Conservation (phyloP, 2,329 filamentous ascomycete species). For the Dothistroma pini region DNA sequence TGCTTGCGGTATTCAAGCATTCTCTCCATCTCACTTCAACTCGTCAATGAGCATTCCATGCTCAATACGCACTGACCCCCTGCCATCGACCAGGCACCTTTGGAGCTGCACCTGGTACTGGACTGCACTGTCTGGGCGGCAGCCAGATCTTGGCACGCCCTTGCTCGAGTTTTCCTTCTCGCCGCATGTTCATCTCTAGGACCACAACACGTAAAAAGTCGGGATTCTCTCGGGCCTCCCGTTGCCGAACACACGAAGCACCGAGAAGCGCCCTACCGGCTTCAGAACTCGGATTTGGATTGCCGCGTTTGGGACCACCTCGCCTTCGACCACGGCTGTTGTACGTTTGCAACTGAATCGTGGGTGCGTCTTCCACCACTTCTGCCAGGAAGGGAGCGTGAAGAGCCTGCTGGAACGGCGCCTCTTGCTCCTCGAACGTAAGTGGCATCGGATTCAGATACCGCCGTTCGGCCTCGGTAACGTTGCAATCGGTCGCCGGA, state of each 20-base stretch:
- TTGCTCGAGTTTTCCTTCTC: conserved; percentile 58
- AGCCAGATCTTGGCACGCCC: conserved; percentile 59
- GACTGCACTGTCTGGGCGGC: conserved; percentile 49
- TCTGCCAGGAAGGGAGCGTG: conserved; percentile 34
- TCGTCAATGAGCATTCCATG: not conserved
- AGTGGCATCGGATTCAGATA: conserved; percentile 57
- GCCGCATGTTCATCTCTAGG: conserved; percentile 65
- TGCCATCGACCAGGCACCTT: conserved; percentile 30
- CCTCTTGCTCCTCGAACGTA: conserved; percentile 38
- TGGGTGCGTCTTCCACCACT: conserved; percentile 44
- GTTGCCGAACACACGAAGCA: conserved; percentile 46
- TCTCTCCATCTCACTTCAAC: not conserved
- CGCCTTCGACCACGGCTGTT: conserved; percentile 29
- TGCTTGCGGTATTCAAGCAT: conserved; percentile 1
- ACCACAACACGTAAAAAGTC: conserved; percentile 63
- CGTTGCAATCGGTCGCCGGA: conserved; percentile 51
- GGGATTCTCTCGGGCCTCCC: conserved; percentile 62
- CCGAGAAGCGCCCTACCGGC: conserved; percentile 40
- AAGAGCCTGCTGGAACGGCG: conserved; percentile 36
- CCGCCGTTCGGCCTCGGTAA: conserved; percentile 55
- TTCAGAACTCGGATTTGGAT: conserved; percentile 42
- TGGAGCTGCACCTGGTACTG: conserved; percentile 16
- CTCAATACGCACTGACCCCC: conserved; percentile 29
- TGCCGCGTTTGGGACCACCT: conserved; percentile 33
- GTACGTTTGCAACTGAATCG: conserved; percentile 63